Base-by-base conservation (phyloP, 331 rosid genomes). In the Erythrophleum ivorense region DNA sequence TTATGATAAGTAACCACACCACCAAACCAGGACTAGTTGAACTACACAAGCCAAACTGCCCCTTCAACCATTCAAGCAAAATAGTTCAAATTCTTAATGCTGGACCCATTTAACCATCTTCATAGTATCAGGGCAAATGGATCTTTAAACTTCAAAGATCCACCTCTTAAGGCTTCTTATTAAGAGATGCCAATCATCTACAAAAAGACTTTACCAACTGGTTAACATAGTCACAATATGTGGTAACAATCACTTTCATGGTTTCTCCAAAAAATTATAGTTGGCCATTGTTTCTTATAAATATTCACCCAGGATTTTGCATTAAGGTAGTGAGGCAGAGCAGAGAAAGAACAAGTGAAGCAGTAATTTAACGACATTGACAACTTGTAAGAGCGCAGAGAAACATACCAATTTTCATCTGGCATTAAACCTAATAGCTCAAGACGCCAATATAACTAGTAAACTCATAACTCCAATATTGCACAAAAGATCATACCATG, bases 61-160 rank as follows among this genome's bases (percentile, higher is more conserved):
- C 40, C 38, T 62, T 15, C 33, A 13, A 33, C 41, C 14, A 29
- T 59, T 60, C 6, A 9, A 58, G 64, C 45, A 78, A 4, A 14
- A 41, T 43, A 21, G 54, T 69, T 54, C 76, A 54, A 24, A 48
- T 24, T 58, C 15, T 34, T 49, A 49, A 60, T 77, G 81, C 21
- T 4, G 21, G 21, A 48, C 76, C 46, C 19, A 15, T 72, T 33
- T 36, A 53, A 52, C 63, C 5, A 72, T 24, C 7, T 7, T 24
- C 65, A 59, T 24, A 59, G 16, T 21, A 59, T 59, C 4, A 13
- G 34, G 34, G 38, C 10, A 0, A 59, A 59, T 72, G 46, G 34
- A 72, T 29, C 62, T 49, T 63, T 33, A 33, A 12, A 63, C 6
- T 36, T 3, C 15, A 31, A 24, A 10, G 13, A 15, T 40, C 0